Evolutionary conservation across 1,284 basidiomycete species (phyloP).

Genomic region (Cutaneotrichosporon cyanovorans): DNA sequence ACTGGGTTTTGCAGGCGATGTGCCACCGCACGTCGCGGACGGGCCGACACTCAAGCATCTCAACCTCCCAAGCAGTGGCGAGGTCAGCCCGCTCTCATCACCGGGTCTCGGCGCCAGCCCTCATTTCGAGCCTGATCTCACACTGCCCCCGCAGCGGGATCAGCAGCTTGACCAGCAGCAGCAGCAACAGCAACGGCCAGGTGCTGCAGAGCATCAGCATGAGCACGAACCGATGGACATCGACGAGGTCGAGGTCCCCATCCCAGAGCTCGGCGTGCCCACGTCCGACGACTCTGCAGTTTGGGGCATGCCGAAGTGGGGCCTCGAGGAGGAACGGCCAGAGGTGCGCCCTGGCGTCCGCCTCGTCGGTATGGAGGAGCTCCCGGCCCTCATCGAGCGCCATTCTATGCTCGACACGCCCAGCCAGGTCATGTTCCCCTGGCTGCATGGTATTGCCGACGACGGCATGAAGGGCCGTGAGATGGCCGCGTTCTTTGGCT

Average conservation of each 20-base stretch:
- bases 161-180: background rate
- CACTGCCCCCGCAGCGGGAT: background rate
- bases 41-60: background rate
- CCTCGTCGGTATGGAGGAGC: conserved; percentile 38
- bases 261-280: conserved; percentile 12
- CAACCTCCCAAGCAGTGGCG: background rate
- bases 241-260: conserved; percentile 17
- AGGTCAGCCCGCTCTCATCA: conserved; percentile 7
- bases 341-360: conserved; percentile 40
- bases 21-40: background rate
- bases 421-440: conserved; percentile 43
- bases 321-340: conserved; percentile 35
- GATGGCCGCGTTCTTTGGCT: conserved; percentile 45
- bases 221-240: conserved; percentile 18
- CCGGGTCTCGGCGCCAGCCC: conserved; percentile 5
- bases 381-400: conserved; percentile 33
- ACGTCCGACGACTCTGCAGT: conserved; percentile 21
- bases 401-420: conserved; percentile 42
- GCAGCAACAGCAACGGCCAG: conserved; percentile 10
- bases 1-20: background rate
- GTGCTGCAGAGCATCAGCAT: background rate
- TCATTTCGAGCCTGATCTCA: background rate
- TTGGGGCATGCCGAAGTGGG: conserved; percentile 45
- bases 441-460: conserved; percentile 46
- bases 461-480: conserved; percentile 38